Evolutionary conservation across 768 basidiomycete species (phyloP).

Genomic region (Tephrocybe sp.): DNA sequence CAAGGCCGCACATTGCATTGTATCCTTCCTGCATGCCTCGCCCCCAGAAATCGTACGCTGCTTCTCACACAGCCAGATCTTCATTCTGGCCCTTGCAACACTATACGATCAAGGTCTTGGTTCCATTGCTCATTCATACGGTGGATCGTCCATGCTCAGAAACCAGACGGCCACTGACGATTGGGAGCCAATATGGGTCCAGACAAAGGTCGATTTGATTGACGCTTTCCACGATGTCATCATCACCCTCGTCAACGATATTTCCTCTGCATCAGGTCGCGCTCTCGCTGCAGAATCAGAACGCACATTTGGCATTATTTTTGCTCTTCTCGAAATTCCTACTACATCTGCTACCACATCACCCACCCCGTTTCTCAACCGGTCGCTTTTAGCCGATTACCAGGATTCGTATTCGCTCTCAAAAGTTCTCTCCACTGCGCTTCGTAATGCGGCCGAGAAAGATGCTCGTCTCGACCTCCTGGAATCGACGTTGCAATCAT

Average conservation of each 20-base stretch:
- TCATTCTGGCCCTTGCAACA: slow-evolving; percentile 54
- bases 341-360: slow-evolving; percentile 27
- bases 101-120: slow-evolving; percentile 61
- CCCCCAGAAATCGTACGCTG: slow-evolving; percentile 46
- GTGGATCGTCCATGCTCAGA: slow-evolving; percentile 41
- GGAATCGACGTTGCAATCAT: slow-evolving; percentile 44
- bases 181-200: slow-evolving; percentile 71
- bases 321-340: slow-evolving; percentile 52
- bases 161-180: slow-evolving; percentile 37
- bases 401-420: slow-evolving; percentile 64
- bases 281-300: slow-evolving; percentile 48
- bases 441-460: slow-evolving; percentile 44
- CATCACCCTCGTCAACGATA: slow-evolving; percentile 43
- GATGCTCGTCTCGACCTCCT: slow-evolving; percentile 59
- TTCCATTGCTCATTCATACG: slow-evolving; percentile 56
- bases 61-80: slow-evolving; percentile 50
- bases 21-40: slow-evolving; percentile 49
- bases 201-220: slow-evolving; percentile 69
- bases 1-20: slow-evolving; percentile 57
- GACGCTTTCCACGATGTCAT: slow-evolving; percentile 67
- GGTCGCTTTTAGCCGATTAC: slow-evolving; percentile 68
- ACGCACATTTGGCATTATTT: slow-evolving; percentile 53
- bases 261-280: slow-evolving; percentile 40
- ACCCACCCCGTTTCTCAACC: slow-evolving; percentile 61
- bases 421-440: slow-evolving; percentile 41